Evolutionary conservation across 371 early-diverging fungal genomes (phyloP), one percentile per base, ranked within the genome.

Genomic region (Phascolomyces articulosus): DNA sequence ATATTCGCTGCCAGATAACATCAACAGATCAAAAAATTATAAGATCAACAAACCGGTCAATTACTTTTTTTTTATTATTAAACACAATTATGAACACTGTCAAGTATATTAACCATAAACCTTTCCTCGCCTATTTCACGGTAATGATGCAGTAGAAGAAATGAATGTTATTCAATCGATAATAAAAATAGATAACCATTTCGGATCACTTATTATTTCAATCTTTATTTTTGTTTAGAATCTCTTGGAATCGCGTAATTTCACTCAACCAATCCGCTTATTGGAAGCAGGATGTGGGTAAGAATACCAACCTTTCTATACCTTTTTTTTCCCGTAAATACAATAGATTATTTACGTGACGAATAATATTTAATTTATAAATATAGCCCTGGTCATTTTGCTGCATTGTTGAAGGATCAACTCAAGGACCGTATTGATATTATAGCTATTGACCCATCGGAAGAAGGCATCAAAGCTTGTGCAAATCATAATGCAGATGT

Each of bases 201-300:
- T n/a, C n/a, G n/a, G n/a, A n/a, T n/a, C 23, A 27, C 23, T 53
- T 53, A 7, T 3, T 7, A n/a, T 1, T 29, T 9, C 4, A 44
- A 13, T 44, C 44, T 44, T 44, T 44, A 4, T 44, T 7, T 44
- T 55, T 4, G 34, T 40, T 40, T 60, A 71, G 69, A 48, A 47
- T 11, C 27, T 71, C 11, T 40, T 74, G 27, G 63, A 71, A n/a
- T 48, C 58, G 20, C 20, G 53, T 3, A 40, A 55, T 20, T 66
- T 63, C 26, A 31, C 61, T 4, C 55, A 49, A 16, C 60, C 24
- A 28, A 31, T 58, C 4, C 57, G 54, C 18, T 40, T 58, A 3
- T 34, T 76, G 15, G 77, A 77, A 62, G 64, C 71, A 21, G 77
- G 77, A 10, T 77, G 77, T 20, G 77, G 76, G 74, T 71, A 67